A percentile compares a stretch with the other conserved stretches of the same genome.
Conservation (phyloP, 2,329 filamentous ascomycete species). For the Xylariaceae sp. region DNA sequence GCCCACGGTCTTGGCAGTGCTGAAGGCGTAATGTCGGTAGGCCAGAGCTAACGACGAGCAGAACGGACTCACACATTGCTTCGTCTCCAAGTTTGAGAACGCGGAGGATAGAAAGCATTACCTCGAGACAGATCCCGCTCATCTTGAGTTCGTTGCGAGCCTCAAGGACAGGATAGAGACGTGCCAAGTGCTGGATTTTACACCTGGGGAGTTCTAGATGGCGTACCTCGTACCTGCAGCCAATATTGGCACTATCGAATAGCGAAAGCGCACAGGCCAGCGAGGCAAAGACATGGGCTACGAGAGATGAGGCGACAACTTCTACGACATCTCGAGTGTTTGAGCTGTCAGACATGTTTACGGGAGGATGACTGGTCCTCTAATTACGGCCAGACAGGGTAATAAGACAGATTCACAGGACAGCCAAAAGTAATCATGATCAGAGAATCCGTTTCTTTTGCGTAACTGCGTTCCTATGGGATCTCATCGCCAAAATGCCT, state of each 20-base stretch:
- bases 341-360: too few species aligned
- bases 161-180: slow-evolving; percentile 55
- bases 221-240: neutral
- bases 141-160: slow-evolving; percentile 62
- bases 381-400: too few species aligned
- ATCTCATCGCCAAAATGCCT: too few species aligned
- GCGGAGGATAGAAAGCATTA: slow-evolving; percentile 72
- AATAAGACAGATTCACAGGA: too few species aligned
- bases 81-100: slow-evolving; percentile 68
- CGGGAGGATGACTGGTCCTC: too few species aligned
- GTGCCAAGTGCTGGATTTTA: slow-evolving; percentile 64
- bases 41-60: slow-evolving; percentile 34
- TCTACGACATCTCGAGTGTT: too few species aligned
- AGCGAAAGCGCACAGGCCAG: neutral
- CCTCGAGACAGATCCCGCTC: slow-evolving; percentile 64
- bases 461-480: too few species aligned
- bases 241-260: neutral
- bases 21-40: neutral
- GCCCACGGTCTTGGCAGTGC: neutral
- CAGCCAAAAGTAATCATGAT: too few species aligned
- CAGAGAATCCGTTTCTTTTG: too few species aligned
- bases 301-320: too few species aligned
- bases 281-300: neutral
- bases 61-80: slow-evolving; percentile 69
- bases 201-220: slow-evolving; percentile 42